Evolutionary conservation across 805 yeast genomes (phyloP), one percentile per base, ranked within the genome.

Genomic region (Candida germanica): DNA sequence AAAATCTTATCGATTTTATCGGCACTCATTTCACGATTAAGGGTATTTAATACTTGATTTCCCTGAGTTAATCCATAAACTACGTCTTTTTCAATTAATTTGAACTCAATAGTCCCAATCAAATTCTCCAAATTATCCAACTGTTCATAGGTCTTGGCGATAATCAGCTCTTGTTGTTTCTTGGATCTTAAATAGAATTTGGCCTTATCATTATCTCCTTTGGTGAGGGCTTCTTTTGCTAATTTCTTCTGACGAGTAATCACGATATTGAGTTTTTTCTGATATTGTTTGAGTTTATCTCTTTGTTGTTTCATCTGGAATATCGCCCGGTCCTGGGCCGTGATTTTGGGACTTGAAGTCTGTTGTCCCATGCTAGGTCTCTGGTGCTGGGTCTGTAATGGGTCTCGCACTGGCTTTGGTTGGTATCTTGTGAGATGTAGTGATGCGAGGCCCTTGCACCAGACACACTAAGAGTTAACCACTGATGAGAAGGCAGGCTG

Each of bases 301-400:
- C 96, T 69, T 49, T 94, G 97, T 25, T 84, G 66, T 56, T 93
- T 93, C 48, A 93, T 69, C 53, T 89, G 93, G 45, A 87, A 70
- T 8, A 93, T 75, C 0, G 97, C 96, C 51, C 70, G 76, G 53
- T 93, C 98, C 48, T 88, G 89, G 24, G 80, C 71, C 5, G 95
- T 87, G 13, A 91, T 79, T 52, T 77, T 80, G 34, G 74, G 71
- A 14, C 76, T 66, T 12, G 67, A 51, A 26, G 67, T 49, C 44
- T 59, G 65, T 35, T 63, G 66, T 26, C 73, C 73, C 73, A 67
- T 67, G n/a, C n/a, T n/a, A n/a, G n/a, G n/a, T n/a, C n/a, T n/a
- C n/a, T n/a, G n/a, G n/a, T n/a, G n/a, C n/a, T n/a, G n/a, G n/a
- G n/a, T n/a, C n/a, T n/a, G n/a, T n/a, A n/a, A n/a, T n/a, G n/a